A percentile compares a stretch with the other conserved stretches of the same genome.
Evolutionary conservation across 805 yeast species (phyloP).

Genomic region (Sungouiella thailandica): DNA sequence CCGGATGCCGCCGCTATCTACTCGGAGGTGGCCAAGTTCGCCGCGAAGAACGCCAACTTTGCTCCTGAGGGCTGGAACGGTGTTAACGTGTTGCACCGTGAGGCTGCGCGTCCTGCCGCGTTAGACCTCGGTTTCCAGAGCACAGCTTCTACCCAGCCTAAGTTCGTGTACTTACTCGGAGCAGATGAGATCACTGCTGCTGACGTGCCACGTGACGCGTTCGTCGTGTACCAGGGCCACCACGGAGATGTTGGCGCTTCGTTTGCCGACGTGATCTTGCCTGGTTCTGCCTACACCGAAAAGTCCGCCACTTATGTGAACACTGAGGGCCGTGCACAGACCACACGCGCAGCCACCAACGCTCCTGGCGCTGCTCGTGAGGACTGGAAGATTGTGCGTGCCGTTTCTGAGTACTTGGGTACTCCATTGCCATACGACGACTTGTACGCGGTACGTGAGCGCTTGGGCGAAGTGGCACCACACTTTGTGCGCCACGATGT

Average conservation of each 20-base stretch:
- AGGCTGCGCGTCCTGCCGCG: constrained; percentile 85
- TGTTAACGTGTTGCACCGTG: constrained; percentile 72
- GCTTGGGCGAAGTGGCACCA: constrained; percentile 77
- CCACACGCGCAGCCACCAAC: constrained; percentile 79
- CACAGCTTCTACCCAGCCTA: constrained; percentile 50
- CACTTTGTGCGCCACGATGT: constrained; percentile 71
- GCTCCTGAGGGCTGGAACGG: constrained; percentile 78
- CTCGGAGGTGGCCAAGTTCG: constrained; percentile 58
- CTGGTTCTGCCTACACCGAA: constrained; percentile 87
- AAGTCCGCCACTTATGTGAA: constrained; percentile 80
- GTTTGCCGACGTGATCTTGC: constrained; percentile 79
- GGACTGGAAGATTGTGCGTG: constrained; percentile 86
- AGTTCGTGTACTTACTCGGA: constrained; percentile 73
- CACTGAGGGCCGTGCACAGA: constrained; percentile 86
- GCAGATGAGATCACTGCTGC: constrained; percentile 73
- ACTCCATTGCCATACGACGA: constrained; percentile 74
- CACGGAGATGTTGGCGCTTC: constrained; percentile 90
- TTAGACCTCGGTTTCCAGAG: constrained; percentile 75
- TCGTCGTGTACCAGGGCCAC: constrained; percentile 87
- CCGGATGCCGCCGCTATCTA: constrained; percentile 59
- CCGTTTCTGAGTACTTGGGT: constrained; percentile 72
- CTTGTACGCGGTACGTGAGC: constrained; percentile 56
- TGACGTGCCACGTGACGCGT: constrained; percentile 77
- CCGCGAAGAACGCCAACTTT: constrained; percentile 50
- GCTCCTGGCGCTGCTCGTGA: constrained; percentile 89